These are phyloP conservation scores for Corrigiola litoralis DNA, from an alignment of 179 eudicot species.

Conservation along the genomic window DNA sequence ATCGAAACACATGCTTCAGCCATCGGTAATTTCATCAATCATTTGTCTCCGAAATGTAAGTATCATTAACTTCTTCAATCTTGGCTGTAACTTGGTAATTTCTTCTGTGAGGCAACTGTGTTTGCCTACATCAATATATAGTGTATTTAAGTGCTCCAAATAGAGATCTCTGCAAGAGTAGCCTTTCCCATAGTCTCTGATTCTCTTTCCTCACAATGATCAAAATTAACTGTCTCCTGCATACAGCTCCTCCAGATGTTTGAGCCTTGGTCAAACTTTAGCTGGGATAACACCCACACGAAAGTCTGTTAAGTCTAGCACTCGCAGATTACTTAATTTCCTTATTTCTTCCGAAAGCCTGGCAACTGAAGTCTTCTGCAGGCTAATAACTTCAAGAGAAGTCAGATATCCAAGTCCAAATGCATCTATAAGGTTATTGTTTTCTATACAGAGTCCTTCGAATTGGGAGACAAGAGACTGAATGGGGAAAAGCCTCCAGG, in stretches of 20 bases:
- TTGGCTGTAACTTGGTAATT: background rate
- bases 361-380: slow-evolving; percentile 18
- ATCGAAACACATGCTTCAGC: slow-evolving; percentile 21
- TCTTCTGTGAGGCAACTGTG: slow-evolving; percentile 13
- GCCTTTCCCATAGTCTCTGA: slow-evolving; percentile 6
- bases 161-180: slow-evolving; percentile 22
- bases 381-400: slow-evolving; percentile 31
- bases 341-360: slow-evolving; percentile 28
- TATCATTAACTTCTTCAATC: slow-evolving; percentile 23
- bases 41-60: slow-evolving; percentile 25
- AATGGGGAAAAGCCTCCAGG: slow-evolving; percentile 13
- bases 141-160: slow-evolving; percentile 13
- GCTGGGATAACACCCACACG: slow-evolving; percentile 18
- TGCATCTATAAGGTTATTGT: slow-evolving; percentile 18
- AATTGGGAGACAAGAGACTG: slow-evolving; percentile 31
- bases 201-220: slow-evolving; percentile 16
- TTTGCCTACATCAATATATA: slow-evolving; percentile 22
- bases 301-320: slow-evolving; percentile 27
- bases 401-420: slow-evolving; percentile 25
- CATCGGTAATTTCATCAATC: background rate
- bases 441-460: slow-evolving; percentile 26
- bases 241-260: slow-evolving; percentile 29
- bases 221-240: slow-evolving; percentile 26
- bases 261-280: slow-evolving; percentile 20
- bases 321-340: slow-evolving; percentile 22